Evolutionary conservation across 169 alveolate genomes (phyloP).

Genomic region (Plasmodium yoelii): DNA sequence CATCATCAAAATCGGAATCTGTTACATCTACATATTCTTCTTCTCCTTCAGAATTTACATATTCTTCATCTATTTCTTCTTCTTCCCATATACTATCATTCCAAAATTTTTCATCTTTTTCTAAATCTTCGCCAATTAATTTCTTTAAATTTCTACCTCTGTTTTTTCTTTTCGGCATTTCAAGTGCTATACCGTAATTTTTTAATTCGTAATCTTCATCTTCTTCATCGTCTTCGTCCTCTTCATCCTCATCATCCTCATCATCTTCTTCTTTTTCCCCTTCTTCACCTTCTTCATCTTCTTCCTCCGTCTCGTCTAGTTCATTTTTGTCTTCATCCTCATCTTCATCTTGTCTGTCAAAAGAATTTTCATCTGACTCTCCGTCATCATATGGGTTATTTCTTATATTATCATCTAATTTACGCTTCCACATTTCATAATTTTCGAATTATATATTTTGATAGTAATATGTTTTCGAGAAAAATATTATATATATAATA

Average conservation of each 20-base stretch:
- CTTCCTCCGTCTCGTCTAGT: constrained; percentile 8
- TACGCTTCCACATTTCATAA: constrained; percentile 17
- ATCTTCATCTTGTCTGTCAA: constrained; percentile 10
- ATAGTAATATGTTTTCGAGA: no score
- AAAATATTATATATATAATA: no score
- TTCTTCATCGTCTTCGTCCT: constrained; percentile 77
- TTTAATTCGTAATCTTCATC: constrained; percentile 73
- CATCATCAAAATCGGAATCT: constrained; percentile 90
- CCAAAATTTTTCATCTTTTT: constrained; percentile 89
- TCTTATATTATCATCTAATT: constrained; percentile 10
- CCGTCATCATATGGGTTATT: constrained; percentile 1
- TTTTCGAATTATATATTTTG: no score
- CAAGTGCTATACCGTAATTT: constrained; percentile 88
- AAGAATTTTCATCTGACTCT: constrained; percentile 10
- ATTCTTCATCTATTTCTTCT: constrained; percentile 89
- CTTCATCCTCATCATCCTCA: constrained; percentile 40
- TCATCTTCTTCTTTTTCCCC: constrained; percentile 11
- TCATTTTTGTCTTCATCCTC: constrained; percentile 22
- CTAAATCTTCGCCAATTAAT: constrained; percentile 88
- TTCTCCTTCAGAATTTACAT: constrained; percentile 90
- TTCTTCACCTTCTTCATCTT: constrained; percentile 3
- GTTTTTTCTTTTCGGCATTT: constrained; percentile 86
- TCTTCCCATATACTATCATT: constrained; percentile 90
- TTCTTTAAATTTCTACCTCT: constrained; percentile 86
- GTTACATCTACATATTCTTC: constrained; percentile 86